Base-by-base conservation (phyloP, 129 eudicot species). In the Flaveria robusta region DNA sequence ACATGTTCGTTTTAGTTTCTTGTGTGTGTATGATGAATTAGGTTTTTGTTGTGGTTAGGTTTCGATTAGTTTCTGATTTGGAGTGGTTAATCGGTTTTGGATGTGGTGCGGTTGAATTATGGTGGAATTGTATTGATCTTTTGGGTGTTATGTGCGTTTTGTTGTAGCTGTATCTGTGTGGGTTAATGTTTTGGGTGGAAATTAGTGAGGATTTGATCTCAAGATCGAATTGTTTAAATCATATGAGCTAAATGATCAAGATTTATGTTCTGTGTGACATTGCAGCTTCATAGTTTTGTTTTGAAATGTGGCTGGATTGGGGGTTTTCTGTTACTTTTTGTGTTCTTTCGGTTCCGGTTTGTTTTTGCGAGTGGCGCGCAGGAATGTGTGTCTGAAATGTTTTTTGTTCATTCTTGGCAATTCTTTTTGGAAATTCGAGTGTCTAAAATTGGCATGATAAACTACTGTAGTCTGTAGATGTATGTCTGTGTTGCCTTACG, bases 91-190 rank as follows among this genome's bases (percentile, higher is more conserved):
- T 70, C 46, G 27, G 41, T 0, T 63, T 24, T 58, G 74, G 52
- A 26, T 68, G 13, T 50, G 66, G 70, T 27, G 62, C 7, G 39
- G 77, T 37, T 75, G 68, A 59, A 55, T 75, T 74, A 9, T 58
- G 76, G 19, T 74, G 66, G 68, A 43, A 20, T 73, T 55, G 66
- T 66, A 13, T 54, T 80, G 11, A 23, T 74, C 9, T 23, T 43
- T 59, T 67, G 24, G 82, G 54, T 78, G 42, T 19, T 7, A 15
- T 74, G 1, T 24, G 9, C 41, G 14, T 62, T 51, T 9, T 64
- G 65, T 75, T 47, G 19, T 71, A 2, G 62, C 13, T 0, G 9
- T 18, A 55, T 79, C 12, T 46, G 43, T 70, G 8, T 23, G 4
- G 29, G 55, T 52, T 20, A 8, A 20, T 76, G 42, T 54, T 54